Evolutionary conservation across 2,329 filamentous ascomycete species (phyloP).

Genomic region (Aspergillus amoenus): DNA sequence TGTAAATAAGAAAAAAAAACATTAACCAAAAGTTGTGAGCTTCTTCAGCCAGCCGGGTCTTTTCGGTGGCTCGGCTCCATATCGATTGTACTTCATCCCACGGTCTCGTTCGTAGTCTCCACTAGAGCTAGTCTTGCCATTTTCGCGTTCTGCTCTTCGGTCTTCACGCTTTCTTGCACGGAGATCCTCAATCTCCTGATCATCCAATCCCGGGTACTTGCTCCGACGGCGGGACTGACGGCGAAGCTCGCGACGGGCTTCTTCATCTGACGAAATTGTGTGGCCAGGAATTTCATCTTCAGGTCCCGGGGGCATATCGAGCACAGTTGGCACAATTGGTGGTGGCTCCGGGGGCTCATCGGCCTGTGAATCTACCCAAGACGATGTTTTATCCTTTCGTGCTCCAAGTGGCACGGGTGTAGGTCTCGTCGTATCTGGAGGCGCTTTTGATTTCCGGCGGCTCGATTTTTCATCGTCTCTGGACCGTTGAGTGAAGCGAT

Average conservation of each 20-base stretch:
- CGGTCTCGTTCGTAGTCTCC: conserved; percentile 41
- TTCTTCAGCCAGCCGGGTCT: conserved; percentile 47
- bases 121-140: conserved; percentile 42
- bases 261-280: conserved; percentile 45
- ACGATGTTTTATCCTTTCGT: conserved; percentile 50
- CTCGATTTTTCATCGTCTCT: conserved; percentile 33
- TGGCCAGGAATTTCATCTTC: conserved; percentile 29
- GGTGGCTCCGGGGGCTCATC: conserved; percentile 50
- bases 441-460: conserved; percentile 37
- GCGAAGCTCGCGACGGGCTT: conserved; percentile 38
- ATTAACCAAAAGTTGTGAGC: conserved; percentile 29
- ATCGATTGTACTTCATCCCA: conserved; percentile 31
- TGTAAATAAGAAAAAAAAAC: background rate
- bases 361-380: conserved; percentile 50
- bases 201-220: conserved; percentile 39
- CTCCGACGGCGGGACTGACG: conserved; percentile 41
- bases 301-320: conserved; percentile 40
- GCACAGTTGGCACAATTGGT: conserved; percentile 45
- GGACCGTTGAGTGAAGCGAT: conserved; percentile 31
- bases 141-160: conserved; percentile 30
- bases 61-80: conserved; percentile 26
- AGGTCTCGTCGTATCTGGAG: conserved; percentile 20
- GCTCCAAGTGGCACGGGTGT: conserved; percentile 35
- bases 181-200: conserved; percentile 41
- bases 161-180: conserved; percentile 33